phyloP scores from a whole-genome alignment of 2,329 filamentous ascomycete species.

The Scedosporium apiospermum region DNA sequence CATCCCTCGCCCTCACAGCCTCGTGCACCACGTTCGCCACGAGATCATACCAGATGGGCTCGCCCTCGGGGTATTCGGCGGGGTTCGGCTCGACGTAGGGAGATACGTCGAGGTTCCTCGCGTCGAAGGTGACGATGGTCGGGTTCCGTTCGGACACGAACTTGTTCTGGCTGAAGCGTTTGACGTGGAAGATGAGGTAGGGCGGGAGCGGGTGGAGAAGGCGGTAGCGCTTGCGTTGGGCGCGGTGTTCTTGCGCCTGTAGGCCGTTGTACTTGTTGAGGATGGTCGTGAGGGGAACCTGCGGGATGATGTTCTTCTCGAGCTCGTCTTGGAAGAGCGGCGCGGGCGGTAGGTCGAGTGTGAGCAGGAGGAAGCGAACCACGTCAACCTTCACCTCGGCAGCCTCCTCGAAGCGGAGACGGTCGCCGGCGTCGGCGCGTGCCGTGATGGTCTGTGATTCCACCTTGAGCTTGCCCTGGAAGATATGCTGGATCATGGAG shows the following conservation, averaged over 20 bases:
- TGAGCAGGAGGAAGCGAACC: constrained; percentile 81
- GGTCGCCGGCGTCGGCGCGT: constrained; percentile 76
- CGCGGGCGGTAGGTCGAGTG: constrained; percentile 81
- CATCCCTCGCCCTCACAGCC: constrained; percentile 66
- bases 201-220: constrained; percentile 85
- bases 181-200: constrained; percentile 88
- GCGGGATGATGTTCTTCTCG: constrained; percentile 92
- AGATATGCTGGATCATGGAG: constrained; percentile 83
- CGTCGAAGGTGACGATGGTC: constrained; percentile 94
- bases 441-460: constrained; percentile 92
- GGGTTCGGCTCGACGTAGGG: constrained; percentile 89
- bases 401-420: constrained; percentile 86
- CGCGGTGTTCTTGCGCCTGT: constrained; percentile 77
- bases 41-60: constrained; percentile 90
- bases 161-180: constrained; percentile 94
- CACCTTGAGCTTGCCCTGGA: constrained; percentile 85
- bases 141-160: constrained; percentile 94
- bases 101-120: constrained; percentile 70
- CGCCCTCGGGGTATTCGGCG: constrained; percentile 55
- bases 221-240: constrained; percentile 80
- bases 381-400: constrained; percentile 68
- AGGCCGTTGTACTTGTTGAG: constrained; percentile 89
- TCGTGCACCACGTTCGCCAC: constrained; percentile 91
- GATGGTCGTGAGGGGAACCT: constrained; percentile 73
- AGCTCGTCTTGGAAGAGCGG: constrained; percentile 94